These are phyloP conservation scores for Nakaseomyces sp. DNA, from an alignment of 1,139 yeast genomes.

Conservation along the genomic window DNA sequence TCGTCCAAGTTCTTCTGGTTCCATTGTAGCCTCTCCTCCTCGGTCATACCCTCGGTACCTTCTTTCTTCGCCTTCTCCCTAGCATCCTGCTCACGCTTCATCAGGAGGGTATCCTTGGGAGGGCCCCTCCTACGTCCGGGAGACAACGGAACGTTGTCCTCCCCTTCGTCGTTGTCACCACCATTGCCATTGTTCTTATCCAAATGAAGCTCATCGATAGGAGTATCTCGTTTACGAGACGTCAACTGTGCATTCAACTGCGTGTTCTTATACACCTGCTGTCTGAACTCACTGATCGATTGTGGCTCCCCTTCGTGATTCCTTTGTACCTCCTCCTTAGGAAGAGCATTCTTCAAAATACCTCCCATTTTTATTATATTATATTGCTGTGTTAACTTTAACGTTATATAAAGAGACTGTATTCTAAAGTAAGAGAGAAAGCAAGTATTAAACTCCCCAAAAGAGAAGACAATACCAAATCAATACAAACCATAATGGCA, in stretches of 20 bases:
- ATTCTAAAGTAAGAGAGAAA: too few species aligned
- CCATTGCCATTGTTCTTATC: conserved; percentile 2
- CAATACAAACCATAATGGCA: too few species aligned
- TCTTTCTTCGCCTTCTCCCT: conserved; percentile 8
- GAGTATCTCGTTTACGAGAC: conserved; percentile 9
- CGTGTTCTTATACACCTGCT: conserved; percentile 43
- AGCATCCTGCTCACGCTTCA: conserved; percentile 22
- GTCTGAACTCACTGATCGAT: conserved; percentile 40
- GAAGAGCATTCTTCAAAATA: conserved; percentile 33
- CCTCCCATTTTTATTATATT: conserved; percentile 30
- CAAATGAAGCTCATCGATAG: not conserved
- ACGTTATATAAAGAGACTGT: too few species aligned
- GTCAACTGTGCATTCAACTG: conserved; percentile 37
- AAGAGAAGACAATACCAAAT: too few species aligned
- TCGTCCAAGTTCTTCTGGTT: conserved; percentile 57
- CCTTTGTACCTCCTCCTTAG: conserved; percentile 16
- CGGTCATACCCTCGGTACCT: conserved; percentile 7
- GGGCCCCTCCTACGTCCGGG: conserved; percentile 14
- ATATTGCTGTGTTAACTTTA: too few species aligned
- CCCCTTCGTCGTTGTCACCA: not conserved
- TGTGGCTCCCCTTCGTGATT: conserved; percentile 18
- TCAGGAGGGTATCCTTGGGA: conserved; percentile 27
- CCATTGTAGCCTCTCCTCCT: conserved; percentile 50
- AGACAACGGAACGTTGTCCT: conserved; percentile 7
- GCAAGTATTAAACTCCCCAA: too few species aligned